A percentile compares a stretch with the other conserved stretches of the same genome.
Conservation (phyloP, 1,139 yeast genomes). For the Geotrichum cucujoidarum region DNA sequence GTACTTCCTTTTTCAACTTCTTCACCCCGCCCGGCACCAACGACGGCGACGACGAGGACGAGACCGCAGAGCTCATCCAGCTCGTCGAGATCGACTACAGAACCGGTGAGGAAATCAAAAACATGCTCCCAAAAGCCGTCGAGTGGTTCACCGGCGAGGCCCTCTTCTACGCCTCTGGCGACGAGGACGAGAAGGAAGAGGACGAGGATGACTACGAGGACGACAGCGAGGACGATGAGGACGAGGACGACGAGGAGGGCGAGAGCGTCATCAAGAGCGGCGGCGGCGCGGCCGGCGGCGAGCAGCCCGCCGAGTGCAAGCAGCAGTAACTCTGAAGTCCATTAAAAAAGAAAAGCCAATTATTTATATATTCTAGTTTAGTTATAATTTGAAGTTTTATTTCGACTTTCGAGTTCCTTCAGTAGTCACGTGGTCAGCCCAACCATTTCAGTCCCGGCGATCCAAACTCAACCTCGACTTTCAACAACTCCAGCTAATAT, state of each 20-base stretch:
- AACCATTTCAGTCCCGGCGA: no score
- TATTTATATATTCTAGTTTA: no score
- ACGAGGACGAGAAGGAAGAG: slow-evolving; percentile 53
- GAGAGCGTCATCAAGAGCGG: slow-evolving; percentile 24
- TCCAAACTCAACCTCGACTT: no score
- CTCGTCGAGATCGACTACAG: slow-evolving; percentile 90
- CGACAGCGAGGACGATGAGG: slow-evolving; percentile 45
- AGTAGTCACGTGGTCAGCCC: no score
- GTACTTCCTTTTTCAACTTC: slow-evolving; percentile 90
- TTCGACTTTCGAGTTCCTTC: no score
- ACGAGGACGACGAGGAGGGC: slow-evolving; percentile 51
- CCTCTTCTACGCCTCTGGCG: slow-evolving; percentile 50
- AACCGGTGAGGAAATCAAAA: slow-evolving; percentile 94
- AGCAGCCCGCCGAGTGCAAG: slow-evolving; percentile 14
- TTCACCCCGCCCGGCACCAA: slow-evolving; percentile 73
- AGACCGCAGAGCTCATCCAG: slow-evolving; percentile 53
- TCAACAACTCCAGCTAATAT: not conserved
- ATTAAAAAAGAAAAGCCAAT: no score
- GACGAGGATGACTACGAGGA: slow-evolving; percentile 51
- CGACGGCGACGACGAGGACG: slow-evolving; percentile 45
- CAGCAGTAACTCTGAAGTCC: slow-evolving; percentile 13
- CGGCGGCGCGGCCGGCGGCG: slow-evolving; percentile 31
- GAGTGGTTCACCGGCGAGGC: slow-evolving; percentile 99
- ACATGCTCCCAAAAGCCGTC: slow-evolving; percentile 91
- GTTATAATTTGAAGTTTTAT: no score